Evolutionary conservation across 805 yeast species (phyloP).

Genomic region (Ogataea saltuana): DNA sequence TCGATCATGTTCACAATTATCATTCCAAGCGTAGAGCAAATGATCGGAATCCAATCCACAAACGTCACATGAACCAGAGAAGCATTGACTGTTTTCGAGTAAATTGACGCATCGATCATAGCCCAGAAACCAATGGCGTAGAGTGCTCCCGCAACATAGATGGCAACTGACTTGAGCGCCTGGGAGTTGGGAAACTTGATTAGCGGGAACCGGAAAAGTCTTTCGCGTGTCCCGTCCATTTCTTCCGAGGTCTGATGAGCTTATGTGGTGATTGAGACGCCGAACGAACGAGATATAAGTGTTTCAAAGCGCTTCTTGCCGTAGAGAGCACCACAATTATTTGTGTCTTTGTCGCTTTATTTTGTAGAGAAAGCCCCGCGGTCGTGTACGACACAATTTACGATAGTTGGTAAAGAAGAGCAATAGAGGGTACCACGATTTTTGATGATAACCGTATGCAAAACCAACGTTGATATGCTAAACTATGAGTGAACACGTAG

Average conservation of each 20-base stretch:
- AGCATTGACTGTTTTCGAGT: conserved; percentile 81
- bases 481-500: no score
- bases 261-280: no score
- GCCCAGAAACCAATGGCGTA: conserved; percentile 90
- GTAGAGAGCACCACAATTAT: no score
- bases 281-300: no score
- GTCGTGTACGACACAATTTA: no score
- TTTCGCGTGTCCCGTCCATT: conserved; percentile 41
- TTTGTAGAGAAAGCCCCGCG: no score
- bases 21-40: conserved; percentile 89
- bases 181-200: conserved; percentile 71
- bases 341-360: no score
- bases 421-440: no score
- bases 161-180: conserved; percentile 69
- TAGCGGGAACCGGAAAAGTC: conserved; percentile 63
- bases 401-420: no score
- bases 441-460: no score
- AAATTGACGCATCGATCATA: conserved; percentile 85
- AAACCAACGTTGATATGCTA: no score
- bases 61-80: conserved; percentile 85
- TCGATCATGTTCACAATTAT: conserved; percentile 74
- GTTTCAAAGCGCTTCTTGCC: no score
- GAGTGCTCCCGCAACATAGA: conserved; percentile 72
- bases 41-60: conserved; percentile 93
- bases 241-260: not conserved